Base-by-base conservation (phyloP, 495 filamentous ascomycete species). In the Polyplosphaeria fusca region DNA sequence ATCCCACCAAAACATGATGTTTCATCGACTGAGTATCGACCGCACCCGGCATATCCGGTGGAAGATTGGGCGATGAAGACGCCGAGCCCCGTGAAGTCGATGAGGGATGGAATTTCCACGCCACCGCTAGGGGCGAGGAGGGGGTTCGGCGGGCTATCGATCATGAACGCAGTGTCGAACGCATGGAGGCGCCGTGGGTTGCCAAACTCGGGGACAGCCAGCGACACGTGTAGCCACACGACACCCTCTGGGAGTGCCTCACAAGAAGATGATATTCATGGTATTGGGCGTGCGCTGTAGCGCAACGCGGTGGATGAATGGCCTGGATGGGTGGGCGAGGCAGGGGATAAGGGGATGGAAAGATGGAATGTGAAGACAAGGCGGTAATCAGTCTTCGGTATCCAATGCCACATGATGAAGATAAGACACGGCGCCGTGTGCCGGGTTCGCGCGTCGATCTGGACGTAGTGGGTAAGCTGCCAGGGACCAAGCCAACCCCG, bases 41-140 rank as follows among this genome's bases (percentile, higher is more conserved):
- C 45, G 9, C 48, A 64, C 38, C 55, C 50, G 3, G 55, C 49
- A 13, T 59, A 52, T 27, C 35, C 40, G 13, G 40, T 50, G 2
- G 54, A 51, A 12, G 52, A 56, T 2, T 65, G 61, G 61, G 23
- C 24, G n/a, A 41, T 40, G 24, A 60, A 40, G 28, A 65, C 61
- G 4, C 61, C 61, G 12, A 65, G 56, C 32, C 61, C 61, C 7
- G 47, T 60, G 45, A 64, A 60, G 37, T 55, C 56, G 0, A 25
- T 57, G n/a, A 47, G 61, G 20, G 52, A 56, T 14, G 24, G 28
- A 11, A 51, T 60, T 11, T 50, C 51, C 13, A 59, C 61, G n/a
- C 61, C 56, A 30, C 49, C 48, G 42, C 23, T 47, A 23, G 38
- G 19, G 5, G 50, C 23, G 26, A 51, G 47, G 32, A 55, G 52